Percentiles rank a stretch among this genome's conserved stretches.
Evolutionary conservation across 2,329 filamentous ascomycete species (phyloP).

Genomic region (Xylaria polymorpha): DNA sequence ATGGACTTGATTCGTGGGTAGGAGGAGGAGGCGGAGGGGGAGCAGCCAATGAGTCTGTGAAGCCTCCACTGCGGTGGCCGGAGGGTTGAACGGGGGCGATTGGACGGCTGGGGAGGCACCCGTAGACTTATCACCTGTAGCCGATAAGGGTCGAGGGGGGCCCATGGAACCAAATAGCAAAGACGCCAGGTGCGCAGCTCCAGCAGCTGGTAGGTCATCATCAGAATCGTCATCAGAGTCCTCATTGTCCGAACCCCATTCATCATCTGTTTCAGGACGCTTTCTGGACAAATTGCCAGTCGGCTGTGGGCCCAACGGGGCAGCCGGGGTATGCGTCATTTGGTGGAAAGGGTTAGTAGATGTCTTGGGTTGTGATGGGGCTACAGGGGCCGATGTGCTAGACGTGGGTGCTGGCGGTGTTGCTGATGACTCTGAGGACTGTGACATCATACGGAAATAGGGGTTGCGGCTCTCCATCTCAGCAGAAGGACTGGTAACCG

Average conservation of each 20-base stretch:
- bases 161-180: slow-evolving; percentile 98
- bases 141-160: slow-evolving; percentile 87
- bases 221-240: slow-evolving; percentile 77
- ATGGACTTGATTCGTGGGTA: slow-evolving; percentile 52
- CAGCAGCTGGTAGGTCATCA: slow-evolving; percentile 81
- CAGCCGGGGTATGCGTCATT: slow-evolving; percentile 69
- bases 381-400: slow-evolving; percentile 56
- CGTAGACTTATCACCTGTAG: slow-evolving; percentile 76
- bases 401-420: slow-evolving; percentile 56
- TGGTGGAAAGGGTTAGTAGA: slow-evolving; percentile 98
- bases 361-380: slow-evolving; percentile 61
- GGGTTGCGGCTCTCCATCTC: slow-evolving; percentile 91
- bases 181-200: slow-evolving; percentile 90
- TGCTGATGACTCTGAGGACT: slow-evolving; percentile 68
- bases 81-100: slow-evolving; percentile 51
- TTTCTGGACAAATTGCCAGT: slow-evolving; percentile 65
- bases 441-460: slow-evolving; percentile 89
- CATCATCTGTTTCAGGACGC: slow-evolving; percentile 68
- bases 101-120: slow-evolving; percentile 55
- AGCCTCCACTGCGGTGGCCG: slow-evolving; percentile 52
- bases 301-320: slow-evolving; percentile 57
- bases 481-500: slow-evolving; percentile 65
- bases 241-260: slow-evolving; percentile 84
- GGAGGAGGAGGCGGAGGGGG: slow-evolving; percentile 55
- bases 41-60: slow-evolving; percentile 46